phyloP scores from a whole-genome alignment of 2,329 filamentous ascomycete species.

The Clonostachys rhizophaga region DNA sequence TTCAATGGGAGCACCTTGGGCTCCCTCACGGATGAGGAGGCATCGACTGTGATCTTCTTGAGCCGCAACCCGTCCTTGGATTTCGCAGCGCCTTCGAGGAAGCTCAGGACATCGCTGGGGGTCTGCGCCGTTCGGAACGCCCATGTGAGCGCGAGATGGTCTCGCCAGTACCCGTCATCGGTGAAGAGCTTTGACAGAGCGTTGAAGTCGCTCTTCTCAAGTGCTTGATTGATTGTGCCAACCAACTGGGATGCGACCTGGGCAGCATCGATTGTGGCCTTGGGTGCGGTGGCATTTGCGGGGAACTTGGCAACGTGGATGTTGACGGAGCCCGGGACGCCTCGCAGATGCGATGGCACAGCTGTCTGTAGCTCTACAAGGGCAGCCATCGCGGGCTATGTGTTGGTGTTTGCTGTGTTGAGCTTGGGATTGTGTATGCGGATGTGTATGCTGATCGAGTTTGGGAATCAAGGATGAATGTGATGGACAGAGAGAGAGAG shows the following conservation, averaged over 20 bases:
- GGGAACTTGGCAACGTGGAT: slow-evolving; percentile 39
- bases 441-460: no score
- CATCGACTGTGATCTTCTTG: slow-evolving; percentile 40
- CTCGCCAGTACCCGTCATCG: slow-evolving; percentile 40
- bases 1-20: slow-evolving; percentile 44
- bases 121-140: slow-evolving; percentile 37
- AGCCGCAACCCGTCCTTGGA: slow-evolving; percentile 32
- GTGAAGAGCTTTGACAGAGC: slow-evolving; percentile 30
- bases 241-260: slow-evolving; percentile 31
- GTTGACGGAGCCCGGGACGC: slow-evolving; percentile 48
- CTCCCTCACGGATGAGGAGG: slow-evolving; percentile 31
- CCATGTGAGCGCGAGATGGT: slow-evolving; percentile 47
- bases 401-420: no score
- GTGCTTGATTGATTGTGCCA: slow-evolving; percentile 29
- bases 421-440: no score
- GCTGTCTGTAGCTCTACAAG: no score
- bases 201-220: slow-evolving; percentile 26
- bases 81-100: slow-evolving; percentile 22
- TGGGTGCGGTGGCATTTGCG: slow-evolving; percentile 12
- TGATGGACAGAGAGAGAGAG: no score
- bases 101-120: slow-evolving; percentile 26
- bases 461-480: no score
- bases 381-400: no score
- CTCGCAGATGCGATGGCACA: slow-evolving; percentile 16
- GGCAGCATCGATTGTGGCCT: slow-evolving; percentile 20